phyloP scores from a whole-genome alignment of 2,329 filamentous ascomycete genomes.

The Huntiella decipiens region DNA sequence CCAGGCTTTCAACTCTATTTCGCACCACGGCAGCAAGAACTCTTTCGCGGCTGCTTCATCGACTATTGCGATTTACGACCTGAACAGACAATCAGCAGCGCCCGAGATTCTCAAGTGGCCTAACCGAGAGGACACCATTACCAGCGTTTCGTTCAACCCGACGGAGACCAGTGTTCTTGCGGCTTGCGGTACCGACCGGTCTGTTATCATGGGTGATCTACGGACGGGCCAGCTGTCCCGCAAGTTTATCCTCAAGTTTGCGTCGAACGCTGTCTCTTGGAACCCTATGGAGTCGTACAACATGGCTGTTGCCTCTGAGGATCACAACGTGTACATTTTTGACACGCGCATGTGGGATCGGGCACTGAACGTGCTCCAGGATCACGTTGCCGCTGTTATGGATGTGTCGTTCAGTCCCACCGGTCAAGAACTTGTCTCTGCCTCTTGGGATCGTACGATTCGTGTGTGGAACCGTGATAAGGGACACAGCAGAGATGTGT shows the following conservation, averaged over 20 bases:
- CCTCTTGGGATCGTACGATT: conserved; percentile 69
- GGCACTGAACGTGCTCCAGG: conserved; percentile 74
- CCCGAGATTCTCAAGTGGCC: conserved; percentile 77
- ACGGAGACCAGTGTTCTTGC: conserved; percentile 82
- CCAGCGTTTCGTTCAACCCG: conserved; percentile 73
- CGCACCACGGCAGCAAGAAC: conserved; percentile 61
- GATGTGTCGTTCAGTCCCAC: conserved; percentile 91
- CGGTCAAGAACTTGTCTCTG: conserved; percentile 79
- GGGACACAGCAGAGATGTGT: conserved; percentile 79
- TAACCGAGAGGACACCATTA: conserved; percentile 78
- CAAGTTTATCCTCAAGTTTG: conserved; percentile 63
- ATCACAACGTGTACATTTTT: conserved; percentile 76
- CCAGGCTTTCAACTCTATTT: conserved; percentile 64
- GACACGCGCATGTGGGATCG: conserved; percentile 84
- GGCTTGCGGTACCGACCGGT: conserved; percentile 68
- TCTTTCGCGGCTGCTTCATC: conserved; percentile 65
- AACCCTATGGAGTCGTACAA: conserved; percentile 97
- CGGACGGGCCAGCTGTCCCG: conserved; percentile 68
- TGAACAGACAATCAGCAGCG: conserved; percentile 60
- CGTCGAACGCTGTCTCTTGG: conserved; percentile 72
- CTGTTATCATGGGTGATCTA: conserved; percentile 78
- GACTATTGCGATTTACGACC: conserved; percentile 73
- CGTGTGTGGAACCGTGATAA: conserved; percentile 64
- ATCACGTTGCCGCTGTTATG: conserved; percentile 83
- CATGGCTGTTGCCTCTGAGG: conserved; percentile 80